Base-by-base conservation (phyloP, 768 basidiomycete genomes). In the Tricholoma saponaceum region DNA sequence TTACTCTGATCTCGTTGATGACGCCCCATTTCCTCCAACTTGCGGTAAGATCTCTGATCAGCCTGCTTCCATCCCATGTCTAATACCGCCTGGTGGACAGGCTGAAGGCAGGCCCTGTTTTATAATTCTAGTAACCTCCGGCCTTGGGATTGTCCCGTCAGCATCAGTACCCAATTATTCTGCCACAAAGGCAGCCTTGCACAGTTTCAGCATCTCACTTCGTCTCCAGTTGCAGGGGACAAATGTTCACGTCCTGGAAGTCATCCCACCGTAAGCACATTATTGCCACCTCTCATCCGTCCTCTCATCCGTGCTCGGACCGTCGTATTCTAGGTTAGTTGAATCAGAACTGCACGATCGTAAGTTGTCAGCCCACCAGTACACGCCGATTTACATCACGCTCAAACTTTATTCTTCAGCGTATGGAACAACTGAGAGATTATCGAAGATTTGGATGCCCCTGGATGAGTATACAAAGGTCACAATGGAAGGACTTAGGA, bases 331-430 rank as follows among this genome's bases (percentile, higher is more conserved):
- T 54, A 84, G 83, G 10, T 72, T 85, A 8, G 81, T 83, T 8
- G 84, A 85, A 67, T 84, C 83, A 3, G 84, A 85, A 62, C 70
- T 85, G 28, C 83, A 86, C 62, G 83, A 84, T 60, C 73, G 83
- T 82, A 61, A 61, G 77, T 64, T 3, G 35, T 49, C 25, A 26
- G 56, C 37, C 18, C n/a, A n/a, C n/a, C n/a, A 18, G 14, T n/a
- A 23, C 9, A 20, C 20, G 52, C 33, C 16, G 18, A 32, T 25
- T 26, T 53, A 32, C 5, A 30, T 10, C 5, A 30, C 10, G 30
- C 41, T 18, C 53, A 50, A 51, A 37, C 47, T 22, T 10, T 59
- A 52, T 50, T 41, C 18, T 20, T 58, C 51, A 85, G 84, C 78
- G 41, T 77, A 84, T 66, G 83, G 81, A 49, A 83, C 74, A 0